Conservation (phyloP, 192 early-diverging fungal species). For the Jimgerdemannia flammicorona region DNA sequence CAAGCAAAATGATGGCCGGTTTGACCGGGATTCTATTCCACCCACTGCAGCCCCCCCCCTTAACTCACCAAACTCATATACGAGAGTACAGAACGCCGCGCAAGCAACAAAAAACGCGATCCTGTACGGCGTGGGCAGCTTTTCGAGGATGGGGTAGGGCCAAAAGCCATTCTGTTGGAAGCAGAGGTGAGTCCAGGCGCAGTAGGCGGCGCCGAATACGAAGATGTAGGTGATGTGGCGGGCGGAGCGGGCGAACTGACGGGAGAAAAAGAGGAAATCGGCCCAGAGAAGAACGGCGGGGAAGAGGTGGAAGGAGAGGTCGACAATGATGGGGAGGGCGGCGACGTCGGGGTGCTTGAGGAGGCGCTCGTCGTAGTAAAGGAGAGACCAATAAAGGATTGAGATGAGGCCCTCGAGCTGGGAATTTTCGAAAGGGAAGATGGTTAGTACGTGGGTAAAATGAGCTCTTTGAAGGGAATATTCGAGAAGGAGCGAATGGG, state of each 20-base stretch:
- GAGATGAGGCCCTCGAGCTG: slow-evolving; percentile 27
- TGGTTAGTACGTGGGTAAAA: not conserved
- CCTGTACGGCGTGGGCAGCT: slow-evolving; percentile 7
- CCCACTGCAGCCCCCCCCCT: not conserved
- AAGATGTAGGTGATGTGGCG: slow-evolving; percentile 18
- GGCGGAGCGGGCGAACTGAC: slow-evolving; percentile 17
- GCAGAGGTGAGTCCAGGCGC: slow-evolving; percentile 22
- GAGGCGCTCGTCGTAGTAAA: slow-evolving; percentile 15
- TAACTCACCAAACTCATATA: slow-evolving; percentile 30
- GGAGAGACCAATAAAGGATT: slow-evolving; percentile 24
- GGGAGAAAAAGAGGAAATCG: slow-evolving; percentile 25
- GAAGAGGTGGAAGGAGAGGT: slow-evolving; percentile 22
- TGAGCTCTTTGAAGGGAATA: too few species aligned
- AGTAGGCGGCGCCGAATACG: slow-evolving; percentile 17
- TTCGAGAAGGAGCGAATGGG: too few species aligned
- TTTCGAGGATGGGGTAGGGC: slow-evolving; percentile 24
- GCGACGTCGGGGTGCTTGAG: slow-evolving; percentile 13
- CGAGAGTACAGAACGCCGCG: slow-evolving; percentile 18
- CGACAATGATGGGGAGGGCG: slow-evolving; percentile 15
- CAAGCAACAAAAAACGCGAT: slow-evolving; percentile 11
- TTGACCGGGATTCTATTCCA: not conserved
- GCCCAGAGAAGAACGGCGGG: slow-evolving; percentile 22
- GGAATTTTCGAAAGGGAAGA: not conserved
- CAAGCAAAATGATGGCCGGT: not conserved
- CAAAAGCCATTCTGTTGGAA: slow-evolving; percentile 18